A percentile compares a stretch with the other conserved stretches of the same genome.
These are phyloP conservation scores for Entomortierella parvispora DNA, from an alignment of 192 early-diverging fungal species.

Conservation along the genomic window DNA sequence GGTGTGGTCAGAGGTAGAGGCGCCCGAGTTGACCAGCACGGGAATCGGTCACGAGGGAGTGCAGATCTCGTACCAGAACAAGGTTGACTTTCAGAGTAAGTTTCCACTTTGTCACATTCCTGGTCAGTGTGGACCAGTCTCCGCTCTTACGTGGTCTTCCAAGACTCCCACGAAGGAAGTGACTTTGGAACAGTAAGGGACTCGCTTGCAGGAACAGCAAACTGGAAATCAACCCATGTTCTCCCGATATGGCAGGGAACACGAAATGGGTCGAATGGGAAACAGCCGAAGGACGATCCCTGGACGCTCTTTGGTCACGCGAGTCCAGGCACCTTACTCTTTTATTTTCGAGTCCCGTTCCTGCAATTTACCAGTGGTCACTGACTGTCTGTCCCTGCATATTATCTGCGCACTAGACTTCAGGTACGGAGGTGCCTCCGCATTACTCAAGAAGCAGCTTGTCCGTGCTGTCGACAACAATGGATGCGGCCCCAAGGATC, in stretches of 20 bases:
- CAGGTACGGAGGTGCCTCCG: conserved; percentile 67
- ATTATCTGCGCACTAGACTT: conserved; percentile 57
- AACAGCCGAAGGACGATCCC: no score
- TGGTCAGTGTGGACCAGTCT: neutral
- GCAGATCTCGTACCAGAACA: conserved; percentile 48
- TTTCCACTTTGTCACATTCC: neutral
- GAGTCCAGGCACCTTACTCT: neutral
- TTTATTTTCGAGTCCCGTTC: neutral
- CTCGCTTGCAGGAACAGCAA: no score
- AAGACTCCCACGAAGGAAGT: no score
- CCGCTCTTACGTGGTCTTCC: neutral
- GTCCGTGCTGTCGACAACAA: conserved; percentile 56
- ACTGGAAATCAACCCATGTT: no score
- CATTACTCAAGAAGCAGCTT: conserved; percentile 53
- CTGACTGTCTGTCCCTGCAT: neutral
- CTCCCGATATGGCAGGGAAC: no score
- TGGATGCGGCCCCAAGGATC: conserved; percentile 55
- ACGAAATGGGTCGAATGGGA: no score
- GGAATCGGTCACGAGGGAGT: conserved; percentile 20
- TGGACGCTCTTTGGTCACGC: no score
- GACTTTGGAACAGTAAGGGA: no score
- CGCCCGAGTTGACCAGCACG: conserved; percentile 43
- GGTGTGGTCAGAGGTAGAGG: conserved; percentile 53
- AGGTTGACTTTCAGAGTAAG: conserved; percentile 61
- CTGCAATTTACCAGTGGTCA: neutral